Base-by-base conservation (phyloP, 2,329 filamentous ascomycete species). In the Stachybotrys elegans region DNA sequence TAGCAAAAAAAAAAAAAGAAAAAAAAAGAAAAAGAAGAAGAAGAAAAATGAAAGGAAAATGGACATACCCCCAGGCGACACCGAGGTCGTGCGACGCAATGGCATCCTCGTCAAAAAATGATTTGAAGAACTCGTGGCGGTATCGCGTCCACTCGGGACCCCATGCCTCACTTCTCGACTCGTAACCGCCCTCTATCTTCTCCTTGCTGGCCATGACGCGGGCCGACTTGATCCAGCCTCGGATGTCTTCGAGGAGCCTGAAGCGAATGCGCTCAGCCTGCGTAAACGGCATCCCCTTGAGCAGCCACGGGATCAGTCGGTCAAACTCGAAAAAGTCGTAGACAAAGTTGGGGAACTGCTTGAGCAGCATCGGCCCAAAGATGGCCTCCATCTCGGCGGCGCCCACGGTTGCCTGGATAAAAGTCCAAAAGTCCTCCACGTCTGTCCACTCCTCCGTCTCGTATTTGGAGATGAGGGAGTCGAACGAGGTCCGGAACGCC, bases 1-100 rank as follows among this genome's bases (percentile, higher is more conserved):
- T 2, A n/a, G 17, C 12, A 8, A 14, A 21, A 16, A n/a, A 22
- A 8, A 4, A n/a, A 22, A 12, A 4, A 2, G 37, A 22, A 39
- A 14, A 9, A 7, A n/a, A n/a, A 2, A n/a, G 17, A 22, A 8
- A 14, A 21, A 16, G 20, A 22, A 8, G 3, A n/a, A 22, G 17
- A 4, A 2, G 37, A 22, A 39, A 14, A 9, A 7, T 19, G 21
- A 9, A 12, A 6, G 20, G 35, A 20, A 16, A 13, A 20, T 6
- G 4, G 11, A 43, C 42, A 27, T 20, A 43, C 42, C 31, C 42
- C 42, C 42, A 43, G 12, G 42, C n/a, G 7, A 43, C 21, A 14
- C 20, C 32, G 20, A 43, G 11, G 22, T 43, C 32, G 14, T 38
- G 14, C 9, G 32, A 38, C 17, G 34, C 42, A 6, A 43, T n/a